A percentile compares a stretch with the other conserved stretches of the same genome.
These are phyloP conservation scores for Barnettozyma vustinii DNA, from an alignment of 805 yeast species.

Conservation along the genomic window DNA sequence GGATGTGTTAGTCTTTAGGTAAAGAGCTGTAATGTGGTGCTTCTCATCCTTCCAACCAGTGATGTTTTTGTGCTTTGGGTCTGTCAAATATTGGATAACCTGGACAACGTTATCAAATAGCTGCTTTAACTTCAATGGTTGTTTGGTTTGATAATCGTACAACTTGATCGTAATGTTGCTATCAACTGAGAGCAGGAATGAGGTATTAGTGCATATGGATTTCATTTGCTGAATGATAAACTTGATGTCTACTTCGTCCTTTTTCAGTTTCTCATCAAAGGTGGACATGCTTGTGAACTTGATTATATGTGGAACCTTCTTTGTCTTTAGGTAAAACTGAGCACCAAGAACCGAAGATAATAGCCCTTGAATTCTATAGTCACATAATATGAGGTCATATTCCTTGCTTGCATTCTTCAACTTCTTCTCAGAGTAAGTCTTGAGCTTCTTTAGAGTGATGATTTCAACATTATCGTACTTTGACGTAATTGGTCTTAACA, in stretches of 20 bases:
- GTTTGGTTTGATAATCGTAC: conserved; percentile 35
- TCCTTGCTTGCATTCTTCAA: conserved; percentile 48
- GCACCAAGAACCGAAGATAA: conserved; percentile 55
- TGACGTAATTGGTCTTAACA: conserved; percentile 10
- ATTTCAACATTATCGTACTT: conserved; percentile 14
- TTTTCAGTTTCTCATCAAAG: conserved; percentile 4
- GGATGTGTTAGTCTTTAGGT: conserved; percentile 63
- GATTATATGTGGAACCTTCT: conserved; percentile 62
- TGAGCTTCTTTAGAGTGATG: conserved; percentile 44
- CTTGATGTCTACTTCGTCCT: conserved; percentile 43
- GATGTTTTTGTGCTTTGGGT: conserved; percentile 41
- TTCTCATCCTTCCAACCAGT: conserved; percentile 48
- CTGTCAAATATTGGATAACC: conserved; percentile 43
- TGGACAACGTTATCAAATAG: conserved; percentile 49
- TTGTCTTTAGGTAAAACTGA: conserved; percentile 57
- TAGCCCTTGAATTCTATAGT: conserved; percentile 58
- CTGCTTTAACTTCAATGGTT: conserved; percentile 16
- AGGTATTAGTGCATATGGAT: conserved; percentile 58
- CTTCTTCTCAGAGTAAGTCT: conserved; percentile 46
- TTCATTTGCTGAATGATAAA: conserved; percentile 61
- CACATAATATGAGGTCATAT: conserved; percentile 64
- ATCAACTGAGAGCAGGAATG: conserved; percentile 57
- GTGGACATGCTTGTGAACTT: conserved; percentile 1
- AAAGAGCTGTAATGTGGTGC: conserved; percentile 43
- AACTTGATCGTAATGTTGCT: conserved; percentile 53